These are phyloP conservation scores for Lactifluus piperatus DNA, from an alignment of 768 basidiomycete genomes.

Conservation along the genomic window DNA sequence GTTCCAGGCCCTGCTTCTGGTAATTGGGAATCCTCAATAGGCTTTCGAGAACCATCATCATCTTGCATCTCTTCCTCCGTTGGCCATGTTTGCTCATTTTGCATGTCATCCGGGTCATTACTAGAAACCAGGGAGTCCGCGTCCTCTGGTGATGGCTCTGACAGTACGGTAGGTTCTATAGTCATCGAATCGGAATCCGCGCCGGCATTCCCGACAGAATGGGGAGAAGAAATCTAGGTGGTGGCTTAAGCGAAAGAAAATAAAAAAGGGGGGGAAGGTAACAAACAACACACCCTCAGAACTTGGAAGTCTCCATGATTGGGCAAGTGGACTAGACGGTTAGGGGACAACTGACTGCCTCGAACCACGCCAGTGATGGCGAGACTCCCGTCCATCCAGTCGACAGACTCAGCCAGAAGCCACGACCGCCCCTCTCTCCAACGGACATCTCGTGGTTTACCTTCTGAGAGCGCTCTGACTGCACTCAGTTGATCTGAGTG, in stretches of 20 bases:
- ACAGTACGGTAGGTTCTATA: constrained; percentile 54
- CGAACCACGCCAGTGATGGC: constrained; percentile 79
- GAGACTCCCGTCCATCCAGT: constrained; percentile 57
- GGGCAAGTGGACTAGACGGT: constrained; percentile 82
- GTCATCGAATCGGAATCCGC: constrained; percentile 47
- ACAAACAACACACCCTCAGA: constrained; percentile 45
- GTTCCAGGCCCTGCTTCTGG: constrained; percentile 65
- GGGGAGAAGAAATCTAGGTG: constrained; percentile 61
- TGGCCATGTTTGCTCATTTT: constrained; percentile 98
- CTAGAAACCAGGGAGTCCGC: constrained; percentile 83
- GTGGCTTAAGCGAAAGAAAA: background rate
- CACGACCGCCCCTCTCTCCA: constrained; percentile 80
- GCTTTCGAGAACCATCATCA: constrained; percentile 25
- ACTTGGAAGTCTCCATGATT: constrained; percentile 85
- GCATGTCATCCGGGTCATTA: constrained; percentile 82
- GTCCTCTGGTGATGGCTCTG: constrained; percentile 50
- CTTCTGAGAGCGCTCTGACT: constrained; percentile 74
- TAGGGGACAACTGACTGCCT: constrained; percentile 69
- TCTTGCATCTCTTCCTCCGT: constrained; percentile 89
- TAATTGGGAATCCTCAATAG: constrained; percentile 29
- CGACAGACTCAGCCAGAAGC: constrained; percentile 59
- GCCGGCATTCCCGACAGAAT: constrained; percentile 35
- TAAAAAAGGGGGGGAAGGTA: background rate
- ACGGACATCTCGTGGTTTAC: constrained; percentile 65
- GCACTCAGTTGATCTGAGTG: constrained; percentile 62